Percentiles rank a stretch among this genome's conserved stretches.
Conservation (phyloP, 179 eudicot genomes). For the Actinidia polygama region DNA sequence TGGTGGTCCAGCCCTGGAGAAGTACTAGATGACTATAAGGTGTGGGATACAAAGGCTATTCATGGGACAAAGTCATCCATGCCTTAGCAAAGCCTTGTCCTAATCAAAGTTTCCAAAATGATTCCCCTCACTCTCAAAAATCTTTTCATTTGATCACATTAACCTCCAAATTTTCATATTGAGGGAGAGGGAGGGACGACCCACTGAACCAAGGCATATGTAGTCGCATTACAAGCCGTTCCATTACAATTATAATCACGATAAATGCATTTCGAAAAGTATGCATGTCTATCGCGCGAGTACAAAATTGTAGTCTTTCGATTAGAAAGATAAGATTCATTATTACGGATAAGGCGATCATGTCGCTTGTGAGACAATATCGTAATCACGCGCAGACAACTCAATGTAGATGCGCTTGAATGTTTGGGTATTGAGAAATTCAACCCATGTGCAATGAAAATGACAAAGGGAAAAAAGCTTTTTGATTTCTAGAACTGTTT, state of each 20-base stretch:
- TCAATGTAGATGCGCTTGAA: neutral
- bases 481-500: neutral
- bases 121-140: too few species aligned
- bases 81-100: neutral
- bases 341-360: neutral
- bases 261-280: neutral
- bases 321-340: neutral
- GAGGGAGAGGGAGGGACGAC: neutral
- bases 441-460: neutral
- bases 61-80: neutral
- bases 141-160: neutral
- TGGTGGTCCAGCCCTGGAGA: slow-evolving; percentile 42
- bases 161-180: too few species aligned
- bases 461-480: neutral
- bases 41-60: neutral
- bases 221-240: neutral
- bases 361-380: neutral
- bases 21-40: neutral
- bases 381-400: neutral
- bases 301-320: neutral
- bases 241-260: neutral
- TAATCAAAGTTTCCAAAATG: too few species aligned
- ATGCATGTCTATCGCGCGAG: neutral
- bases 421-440: neutral
- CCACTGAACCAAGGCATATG: neutral